phyloP scores from a whole-genome alignment of 768 basidiomycete species.

The Tricholoma matsutake region DNA sequence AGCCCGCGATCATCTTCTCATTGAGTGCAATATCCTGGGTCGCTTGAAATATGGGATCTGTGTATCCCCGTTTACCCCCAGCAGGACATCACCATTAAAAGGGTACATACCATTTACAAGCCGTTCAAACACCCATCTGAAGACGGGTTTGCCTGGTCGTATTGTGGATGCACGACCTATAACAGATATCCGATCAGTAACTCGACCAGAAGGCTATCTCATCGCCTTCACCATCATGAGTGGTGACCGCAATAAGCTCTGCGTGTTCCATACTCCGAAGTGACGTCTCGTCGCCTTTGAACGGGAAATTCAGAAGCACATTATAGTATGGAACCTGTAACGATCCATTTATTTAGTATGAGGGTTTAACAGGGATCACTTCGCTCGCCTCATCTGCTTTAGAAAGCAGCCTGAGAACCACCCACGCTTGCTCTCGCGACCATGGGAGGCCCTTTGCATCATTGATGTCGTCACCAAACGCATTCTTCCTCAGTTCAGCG shows the following conservation, averaged over 20 bases:
- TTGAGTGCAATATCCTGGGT: conserved; percentile 82
- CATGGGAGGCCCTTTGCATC: conserved; percentile 83
- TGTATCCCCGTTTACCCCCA: conserved; percentile 6
- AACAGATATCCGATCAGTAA: not conserved
- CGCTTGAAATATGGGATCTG: conserved; percentile 77
- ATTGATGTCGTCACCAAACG: conserved; percentile 90
- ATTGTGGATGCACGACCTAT: conserved; percentile 81
- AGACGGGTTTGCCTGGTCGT: conserved; percentile 88
- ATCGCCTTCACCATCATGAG: conserved; percentile 55
- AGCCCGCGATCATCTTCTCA: conserved; percentile 54
- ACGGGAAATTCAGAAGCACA: conserved; percentile 77
- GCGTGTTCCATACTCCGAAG: conserved; percentile 85
- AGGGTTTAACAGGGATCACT: conserved; percentile 8
- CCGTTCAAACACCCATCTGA: conserved; percentile 79
- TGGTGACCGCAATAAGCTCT: conserved; percentile 80
- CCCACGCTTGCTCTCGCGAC: conserved; percentile 88
- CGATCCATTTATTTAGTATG: not conserved
- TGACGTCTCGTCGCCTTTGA: conserved; percentile 86
- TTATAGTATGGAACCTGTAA: conserved; percentile 77
- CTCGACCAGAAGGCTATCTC: not conserved
- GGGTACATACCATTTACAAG: conserved; percentile 66
- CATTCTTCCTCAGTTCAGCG: conserved; percentile 82
- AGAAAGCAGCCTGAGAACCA: conserved; percentile 69
- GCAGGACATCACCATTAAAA: not conserved
- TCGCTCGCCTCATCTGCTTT: conserved; percentile 57